phyloP scores from a whole-genome alignment of 73 alveolate genomes.

The Halteria grandinella region DNA sequence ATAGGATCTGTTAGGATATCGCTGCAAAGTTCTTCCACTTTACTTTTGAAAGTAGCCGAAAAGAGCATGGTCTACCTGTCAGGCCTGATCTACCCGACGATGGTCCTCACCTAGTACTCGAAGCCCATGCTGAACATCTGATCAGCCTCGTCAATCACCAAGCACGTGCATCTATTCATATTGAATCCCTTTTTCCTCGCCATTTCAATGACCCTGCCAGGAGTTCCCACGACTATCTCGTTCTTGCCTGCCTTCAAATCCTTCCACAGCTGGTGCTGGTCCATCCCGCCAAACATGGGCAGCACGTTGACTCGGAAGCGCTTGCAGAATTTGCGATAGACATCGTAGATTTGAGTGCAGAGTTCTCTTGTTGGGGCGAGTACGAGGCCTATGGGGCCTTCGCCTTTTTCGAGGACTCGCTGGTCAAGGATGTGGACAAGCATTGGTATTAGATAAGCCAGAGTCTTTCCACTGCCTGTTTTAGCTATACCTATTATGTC shows the following conservation, averaged over 20 bases:
- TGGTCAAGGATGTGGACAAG: conserved; percentile 88
- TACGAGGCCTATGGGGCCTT: conserved; percentile 93
- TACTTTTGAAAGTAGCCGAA: conserved; percentile 82
- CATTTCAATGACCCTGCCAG: conserved; percentile 80
- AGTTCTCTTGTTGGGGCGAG: conserved; percentile 98
- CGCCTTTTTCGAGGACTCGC: conserved; percentile 77
- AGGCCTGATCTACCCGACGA: conserved; percentile 68
- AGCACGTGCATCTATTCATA: conserved; percentile 81
- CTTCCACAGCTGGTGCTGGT: conserved; percentile 76
- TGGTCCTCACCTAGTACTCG: conserved; percentile 85
- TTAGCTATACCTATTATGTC: conserved; percentile 95
- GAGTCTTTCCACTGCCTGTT: conserved; percentile 97
- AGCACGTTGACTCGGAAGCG: conserved; percentile 72
- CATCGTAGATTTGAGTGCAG: conserved; percentile 72
- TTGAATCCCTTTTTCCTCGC: conserved; percentile 75
- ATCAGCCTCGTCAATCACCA: conserved; percentile 97
- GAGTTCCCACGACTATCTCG: conserved; percentile 79
- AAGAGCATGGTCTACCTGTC: conserved; percentile 82
- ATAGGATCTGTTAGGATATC: conserved; percentile 68
- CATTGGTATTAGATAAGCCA: conserved; percentile 93
- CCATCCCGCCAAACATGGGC: conserved; percentile 91
- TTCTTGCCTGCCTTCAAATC: conserved; percentile 85
- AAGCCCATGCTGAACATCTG: conserved; percentile 93
- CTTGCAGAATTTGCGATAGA: conserved; percentile 65
- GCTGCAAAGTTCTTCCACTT: conserved; percentile 65